A percentile compares a stretch with the other conserved stretches of the same genome.
These are phyloP conservation scores for Knoxia roxburghii DNA, from an alignment of 257 asterid genomes.

Conservation along the genomic window DNA sequence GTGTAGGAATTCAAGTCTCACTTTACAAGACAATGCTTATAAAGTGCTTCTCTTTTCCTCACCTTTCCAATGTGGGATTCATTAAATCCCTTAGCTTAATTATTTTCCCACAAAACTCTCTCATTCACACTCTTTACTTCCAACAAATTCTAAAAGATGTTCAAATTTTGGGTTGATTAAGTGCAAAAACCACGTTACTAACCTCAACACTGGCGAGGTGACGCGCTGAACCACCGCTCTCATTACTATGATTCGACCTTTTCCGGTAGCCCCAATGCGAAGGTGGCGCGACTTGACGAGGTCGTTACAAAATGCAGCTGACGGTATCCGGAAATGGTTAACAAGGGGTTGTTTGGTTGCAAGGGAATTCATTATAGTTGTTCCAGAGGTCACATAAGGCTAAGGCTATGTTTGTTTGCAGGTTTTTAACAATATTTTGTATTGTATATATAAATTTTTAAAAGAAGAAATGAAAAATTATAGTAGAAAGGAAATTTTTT, in stretches of 20 bases:
- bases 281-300: constrained; percentile 31
- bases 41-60: no score
- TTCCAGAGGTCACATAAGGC: not conserved
- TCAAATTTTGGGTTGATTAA: not conserved
- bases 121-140: no score
- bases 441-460: no score
- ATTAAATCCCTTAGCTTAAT: no score
- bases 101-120: no score
- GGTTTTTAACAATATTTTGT: no score
- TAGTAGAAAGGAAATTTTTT: no score
- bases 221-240: constrained; percentile 87
- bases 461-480: no score
- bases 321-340: not conserved
- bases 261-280: constrained; percentile 21
- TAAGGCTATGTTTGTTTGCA: no score
- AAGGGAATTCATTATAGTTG: constrained; percentile 8
- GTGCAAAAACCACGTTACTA: not conserved
- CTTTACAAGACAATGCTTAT: no score
- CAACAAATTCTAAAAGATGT: not conserved
- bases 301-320: not conserved
- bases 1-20: no score
- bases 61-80: no score
- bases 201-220: constrained; percentile 84
- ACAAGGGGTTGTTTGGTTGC: constrained; percentile 13
- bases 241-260: constrained; percentile 43